These are phyloP conservation scores for Bolboschoenoplectus hybrid DNA, from an alignment of 202 grass and related monocot genomes.

Conservation along the genomic window DNA sequence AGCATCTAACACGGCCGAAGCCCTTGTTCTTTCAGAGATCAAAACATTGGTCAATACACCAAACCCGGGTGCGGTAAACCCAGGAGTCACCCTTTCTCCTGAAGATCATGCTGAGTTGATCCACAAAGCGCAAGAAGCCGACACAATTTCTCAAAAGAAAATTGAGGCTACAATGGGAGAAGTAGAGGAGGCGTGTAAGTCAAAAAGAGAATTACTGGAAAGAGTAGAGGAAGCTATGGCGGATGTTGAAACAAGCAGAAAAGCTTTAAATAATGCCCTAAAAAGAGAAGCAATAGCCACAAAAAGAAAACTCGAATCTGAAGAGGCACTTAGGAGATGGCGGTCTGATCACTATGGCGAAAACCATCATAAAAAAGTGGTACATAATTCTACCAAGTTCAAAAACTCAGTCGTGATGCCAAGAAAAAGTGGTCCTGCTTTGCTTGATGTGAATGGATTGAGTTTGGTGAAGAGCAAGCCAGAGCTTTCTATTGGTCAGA, in stretches of 20 bases:
- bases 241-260: constrained; percentile 68
- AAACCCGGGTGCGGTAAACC: constrained; percentile 6
- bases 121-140: constrained; percentile 58
- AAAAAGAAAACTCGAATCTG: constrained; percentile 50
- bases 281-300: constrained; percentile 70
- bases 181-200: constrained; percentile 61
- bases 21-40: constrained; percentile 53
- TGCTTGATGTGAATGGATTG: constrained; percentile 77
- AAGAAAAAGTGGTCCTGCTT: constrained; percentile 43
- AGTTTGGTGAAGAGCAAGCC: constrained; percentile 64
- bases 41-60: constrained; percentile 41
- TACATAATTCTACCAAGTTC: constrained; percentile 58
- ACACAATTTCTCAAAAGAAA: constrained; percentile 46
- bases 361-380: constrained; percentile 40
- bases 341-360: constrained; percentile 62
- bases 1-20: constrained; percentile 63
- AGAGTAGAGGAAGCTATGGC: constrained; percentile 82
- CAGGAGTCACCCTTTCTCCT: constrained; percentile 42
- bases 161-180: constrained; percentile 60
- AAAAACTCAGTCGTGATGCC: constrained; percentile 48
- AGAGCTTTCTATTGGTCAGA: constrained; percentile 81
- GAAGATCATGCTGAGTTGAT: constrained; percentile 57
- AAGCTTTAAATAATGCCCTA: constrained; percentile 60
- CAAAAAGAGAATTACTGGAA: constrained; percentile 63
- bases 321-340: constrained; percentile 63